Evolutionary conservation across 305 asterid species (phyloP), one percentile per base, ranked within the genome.

Genomic region (Fraxinus sp.): DNA sequence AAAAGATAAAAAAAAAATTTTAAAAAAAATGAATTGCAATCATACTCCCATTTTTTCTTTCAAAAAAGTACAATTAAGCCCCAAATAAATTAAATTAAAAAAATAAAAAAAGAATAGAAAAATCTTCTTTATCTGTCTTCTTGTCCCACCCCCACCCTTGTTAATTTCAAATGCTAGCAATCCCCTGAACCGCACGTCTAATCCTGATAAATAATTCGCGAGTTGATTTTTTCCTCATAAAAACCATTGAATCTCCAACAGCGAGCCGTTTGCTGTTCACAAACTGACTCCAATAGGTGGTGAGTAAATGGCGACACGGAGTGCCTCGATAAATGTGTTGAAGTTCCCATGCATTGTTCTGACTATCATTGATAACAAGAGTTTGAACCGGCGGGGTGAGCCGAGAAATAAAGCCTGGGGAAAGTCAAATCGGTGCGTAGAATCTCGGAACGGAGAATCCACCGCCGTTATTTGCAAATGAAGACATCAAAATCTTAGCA

Each of bases 401-500:
- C 87, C 7, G 78, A 41, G 43, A 78, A 90, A 59, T 92, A 79
- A 16, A 93, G 84, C 70, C 32, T 83, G 46, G 96, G 94, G 18
- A 90, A 85, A 59, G 92, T 83, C 68, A 82, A 64, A 22, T 90
- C 93, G 2, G 3, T 3, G 93, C 97, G 64, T 93, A 90, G 52
- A 70, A 85, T 30, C 93, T 82, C 28, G 97, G 95, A 0, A 92
- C 90, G 2, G 96, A 92, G 73, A 93, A 92, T 0, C 97, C 97
- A 10, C 96, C 94, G n/a, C 93, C 96, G 39, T 90, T 90, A 80
- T 91, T 93, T 1, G 94, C 97, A 66, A 92, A 94, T 7, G 97
- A 93, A 0, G 87, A 89, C 2, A 92, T 90, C 75, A 93, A 74
- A 26, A 88, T 37, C 89, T 93, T 93, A 57, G 82, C 78, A 75